phyloP scores from a whole-genome alignment of 177 flowering plant genomes.

The Vitis hybrid region DNA sequence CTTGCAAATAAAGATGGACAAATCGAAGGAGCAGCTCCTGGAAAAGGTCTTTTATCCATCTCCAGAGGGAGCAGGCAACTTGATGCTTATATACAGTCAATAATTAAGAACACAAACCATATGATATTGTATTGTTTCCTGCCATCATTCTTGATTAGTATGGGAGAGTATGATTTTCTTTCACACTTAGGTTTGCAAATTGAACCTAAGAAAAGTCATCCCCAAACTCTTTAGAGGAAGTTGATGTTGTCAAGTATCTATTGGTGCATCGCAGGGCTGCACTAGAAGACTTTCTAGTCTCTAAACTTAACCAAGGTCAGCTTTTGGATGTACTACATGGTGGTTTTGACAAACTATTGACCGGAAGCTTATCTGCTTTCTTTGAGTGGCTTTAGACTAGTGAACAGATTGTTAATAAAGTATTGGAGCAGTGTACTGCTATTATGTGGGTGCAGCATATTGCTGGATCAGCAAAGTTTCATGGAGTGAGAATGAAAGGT shows the following conservation, averaged over 20 bases:
- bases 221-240: conserved; percentile 34
- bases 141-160: conserved; percentile 71
- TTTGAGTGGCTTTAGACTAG: conserved; percentile 79
- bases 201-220: conserved; percentile 45
- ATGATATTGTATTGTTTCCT: conserved; percentile 90
- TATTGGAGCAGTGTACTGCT: conserved; percentile 86
- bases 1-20: conserved; percentile 96
- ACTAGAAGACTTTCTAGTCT: conserved; percentile 86
- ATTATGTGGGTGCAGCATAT: conserved; percentile 97
- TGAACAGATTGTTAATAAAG: conserved; percentile 68
- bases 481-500: conserved; percentile 88
- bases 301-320: conserved; percentile 83
- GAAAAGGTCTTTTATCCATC: conserved; percentile 82
- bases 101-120: conserved; percentile 88
- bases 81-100: conserved; percentile 79
- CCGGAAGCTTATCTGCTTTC: conserved; percentile 63
- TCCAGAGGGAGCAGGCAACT: conserved; percentile 88
- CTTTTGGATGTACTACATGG: conserved; percentile 84
- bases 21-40: conserved; percentile 80
- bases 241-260: conserved; percentile 76
- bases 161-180: conserved; percentile 88
- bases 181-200: conserved; percentile 63
- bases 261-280: conserved; percentile 89
- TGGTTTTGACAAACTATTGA: conserved; percentile 88
- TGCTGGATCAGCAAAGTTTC: conserved; percentile 87